Conservation (phyloP, 192 early-diverging fungal species). For the Phycomyces nitens region DNA sequence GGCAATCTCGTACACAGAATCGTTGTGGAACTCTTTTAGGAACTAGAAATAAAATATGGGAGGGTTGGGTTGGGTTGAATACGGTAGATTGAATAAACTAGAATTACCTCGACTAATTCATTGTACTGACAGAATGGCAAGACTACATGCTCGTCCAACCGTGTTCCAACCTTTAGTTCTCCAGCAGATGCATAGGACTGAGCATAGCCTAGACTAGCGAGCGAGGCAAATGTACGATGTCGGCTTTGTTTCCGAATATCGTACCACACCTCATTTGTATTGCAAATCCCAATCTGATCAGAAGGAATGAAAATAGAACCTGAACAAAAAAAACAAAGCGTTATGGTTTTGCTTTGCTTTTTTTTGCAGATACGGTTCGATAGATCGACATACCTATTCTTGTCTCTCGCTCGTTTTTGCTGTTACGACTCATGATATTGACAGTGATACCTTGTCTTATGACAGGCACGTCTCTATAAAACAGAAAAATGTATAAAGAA, state of each 20-base stretch:
- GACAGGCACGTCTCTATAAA: conserved; percentile 16
- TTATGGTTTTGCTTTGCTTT: too few relatives aligned
- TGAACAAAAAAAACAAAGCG: not conserved
- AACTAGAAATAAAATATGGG: conserved; percentile 20
- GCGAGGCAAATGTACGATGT: conserved; percentile 25
- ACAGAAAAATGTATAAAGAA: not conserved
- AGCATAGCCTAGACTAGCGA: conserved; percentile 19
- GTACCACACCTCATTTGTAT: conserved; percentile 27
- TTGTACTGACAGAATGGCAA: conserved; percentile 35
- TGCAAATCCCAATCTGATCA: conserved; percentile 5
- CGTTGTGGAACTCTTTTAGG: conserved; percentile 39
- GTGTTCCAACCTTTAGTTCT: conserved; percentile 35
- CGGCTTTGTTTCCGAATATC: conserved; percentile 24
- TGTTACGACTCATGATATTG: conserved; percentile 16
- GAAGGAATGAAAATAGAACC: conserved; percentile 8
- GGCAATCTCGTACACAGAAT: conserved; percentile 41
- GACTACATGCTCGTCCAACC: conserved; percentile 41
- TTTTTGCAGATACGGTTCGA: too few relatives aligned
- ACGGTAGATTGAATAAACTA: not conserved
- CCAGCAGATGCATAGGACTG: conserved; percentile 28
- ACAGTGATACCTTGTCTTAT: conserved; percentile 22
- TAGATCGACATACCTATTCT: conserved; percentile 6
- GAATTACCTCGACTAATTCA: conserved; percentile 36
- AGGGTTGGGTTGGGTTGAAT: not conserved
- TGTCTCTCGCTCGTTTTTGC: conserved; percentile 15